These are phyloP conservation scores for Plasmodium ovale DNA, from an alignment of 169 alveolate species.

Conservation along the genomic window DNA sequence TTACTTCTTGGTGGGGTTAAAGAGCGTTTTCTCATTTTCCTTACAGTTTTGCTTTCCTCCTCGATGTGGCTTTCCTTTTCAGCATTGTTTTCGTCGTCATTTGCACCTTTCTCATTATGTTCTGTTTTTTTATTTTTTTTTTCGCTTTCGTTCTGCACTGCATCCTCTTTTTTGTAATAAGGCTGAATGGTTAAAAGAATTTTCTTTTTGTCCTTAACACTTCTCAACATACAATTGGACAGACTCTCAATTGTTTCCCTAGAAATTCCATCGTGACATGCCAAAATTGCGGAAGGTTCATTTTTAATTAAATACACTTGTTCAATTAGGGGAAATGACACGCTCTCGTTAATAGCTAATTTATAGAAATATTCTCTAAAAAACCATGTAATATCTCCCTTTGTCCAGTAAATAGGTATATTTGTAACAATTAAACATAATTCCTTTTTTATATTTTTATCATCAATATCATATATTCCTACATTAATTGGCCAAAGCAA, in stretches of 20 bases:
- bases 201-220: constrained; percentile 47
- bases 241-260: constrained; percentile 44
- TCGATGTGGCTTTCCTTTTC: background rate
- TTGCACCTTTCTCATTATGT: background rate
- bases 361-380: constrained; percentile 70
- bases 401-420: constrained; percentile 62
- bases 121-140: background rate
- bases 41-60: constrained; percentile 13
- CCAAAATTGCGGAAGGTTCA: constrained; percentile 65
- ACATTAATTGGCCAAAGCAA: constrained; percentile 60
- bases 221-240: constrained; percentile 21
- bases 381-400: constrained; percentile 51
- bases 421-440: constrained; percentile 50
- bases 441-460: constrained; percentile 43
- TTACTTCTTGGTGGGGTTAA: constrained; percentile 57
- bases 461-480: constrained; percentile 56
- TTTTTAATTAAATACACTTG: constrained; percentile 45
- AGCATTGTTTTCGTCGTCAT: background rate
- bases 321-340: constrained; percentile 46
- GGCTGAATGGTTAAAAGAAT: constrained; percentile 43
- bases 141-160: background rate
- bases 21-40: constrained; percentile 40
- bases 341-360: constrained; percentile 40
- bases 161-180: constrained; percentile 36
- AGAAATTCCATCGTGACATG: constrained; percentile 60